Evolutionary conservation across 257 asterid species (phyloP).

Genomic region (Paraleonurus japonicus): DNA sequence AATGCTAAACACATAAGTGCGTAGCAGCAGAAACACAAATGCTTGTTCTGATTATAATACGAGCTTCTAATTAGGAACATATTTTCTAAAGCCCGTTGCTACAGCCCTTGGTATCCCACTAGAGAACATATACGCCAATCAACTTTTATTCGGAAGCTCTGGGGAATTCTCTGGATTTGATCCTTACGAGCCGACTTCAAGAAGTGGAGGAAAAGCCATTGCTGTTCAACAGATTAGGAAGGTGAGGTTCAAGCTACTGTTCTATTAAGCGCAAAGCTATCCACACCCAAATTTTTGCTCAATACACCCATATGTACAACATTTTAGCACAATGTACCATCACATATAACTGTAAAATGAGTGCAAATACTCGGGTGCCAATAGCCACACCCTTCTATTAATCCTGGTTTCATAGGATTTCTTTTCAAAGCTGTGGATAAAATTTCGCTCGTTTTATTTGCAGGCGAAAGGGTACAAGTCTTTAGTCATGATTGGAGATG

Average conservation of each 20-base stretch:
- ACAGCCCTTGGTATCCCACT: conserved; percentile 71
- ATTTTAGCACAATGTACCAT: no score
- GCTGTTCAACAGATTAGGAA: conserved; percentile 81
- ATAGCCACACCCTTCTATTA: no score
- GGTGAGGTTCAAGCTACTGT: conserved; percentile 47
- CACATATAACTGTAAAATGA: no score
- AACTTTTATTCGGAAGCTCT: conserved; percentile 66
- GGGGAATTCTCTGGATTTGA: conserved; percentile 85
- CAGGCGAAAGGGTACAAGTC: conserved; percentile 67
- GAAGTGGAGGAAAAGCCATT: conserved; percentile 87
- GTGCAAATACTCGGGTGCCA: no score
- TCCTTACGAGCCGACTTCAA: conserved; percentile 76
- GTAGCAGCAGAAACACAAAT: not conserved
- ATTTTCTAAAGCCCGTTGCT: conserved; percentile 68
- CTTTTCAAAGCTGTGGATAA: not conserved
- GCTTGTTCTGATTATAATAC: not conserved
- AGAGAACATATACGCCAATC: conserved; percentile 75
- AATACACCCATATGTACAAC: no score
- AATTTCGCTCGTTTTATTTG: not conserved
- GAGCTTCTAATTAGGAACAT: not conserved
- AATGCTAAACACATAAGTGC: not conserved
- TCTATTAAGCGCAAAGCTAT: no score
- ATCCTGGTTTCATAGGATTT: conserved; percentile 2
- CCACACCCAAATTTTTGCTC: no score
- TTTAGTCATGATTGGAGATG: conserved; percentile 94